These are phyloP conservation scores for Nowakowskiella sp. DNA, from an alignment of 192 early-diverging fungal genomes.

Conservation along the genomic window DNA sequence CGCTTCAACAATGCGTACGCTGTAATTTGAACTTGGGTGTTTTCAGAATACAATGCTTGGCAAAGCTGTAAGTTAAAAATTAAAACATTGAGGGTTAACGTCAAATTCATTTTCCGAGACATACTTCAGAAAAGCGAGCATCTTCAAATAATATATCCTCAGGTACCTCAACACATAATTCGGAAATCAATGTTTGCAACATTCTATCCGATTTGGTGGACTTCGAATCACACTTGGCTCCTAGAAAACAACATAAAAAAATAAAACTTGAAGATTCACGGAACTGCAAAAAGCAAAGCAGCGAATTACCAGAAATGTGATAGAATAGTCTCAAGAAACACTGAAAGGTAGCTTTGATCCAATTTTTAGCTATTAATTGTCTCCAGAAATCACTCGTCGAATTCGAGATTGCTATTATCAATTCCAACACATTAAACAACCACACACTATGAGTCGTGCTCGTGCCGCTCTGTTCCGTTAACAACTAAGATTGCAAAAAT, in stretches of 20 bases:
- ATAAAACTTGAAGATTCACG: neutral
- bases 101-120: too few species aligned
- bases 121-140: constrained; percentile 14
- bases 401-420: too few species aligned
- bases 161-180: constrained; percentile 9
- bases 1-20: constrained; percentile 23
- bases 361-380: too few species aligned
- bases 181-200: constrained; percentile 17
- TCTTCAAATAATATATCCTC: constrained; percentile 15
- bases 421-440: too few species aligned
- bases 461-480: too few species aligned
- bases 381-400: too few species aligned
- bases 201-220: constrained; percentile 10
- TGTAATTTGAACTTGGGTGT: constrained; percentile 22
- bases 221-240: constrained; percentile 3
- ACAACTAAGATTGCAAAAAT: too few species aligned
- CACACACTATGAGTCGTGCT: too few species aligned
- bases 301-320: neutral
- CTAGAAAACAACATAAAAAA: constrained; percentile 7
- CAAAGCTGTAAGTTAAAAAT: constrained; percentile 21
- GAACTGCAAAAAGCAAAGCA: neutral
- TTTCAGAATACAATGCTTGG: constrained; percentile 17
- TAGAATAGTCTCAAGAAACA: too few species aligned
- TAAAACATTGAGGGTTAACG: too few species aligned
- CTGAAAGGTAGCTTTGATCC: too few species aligned